These are phyloP conservation scores for Phytophthora fragariaefolia DNA, from an alignment of 352 stramenopile species.

Conservation along the genomic window DNA sequence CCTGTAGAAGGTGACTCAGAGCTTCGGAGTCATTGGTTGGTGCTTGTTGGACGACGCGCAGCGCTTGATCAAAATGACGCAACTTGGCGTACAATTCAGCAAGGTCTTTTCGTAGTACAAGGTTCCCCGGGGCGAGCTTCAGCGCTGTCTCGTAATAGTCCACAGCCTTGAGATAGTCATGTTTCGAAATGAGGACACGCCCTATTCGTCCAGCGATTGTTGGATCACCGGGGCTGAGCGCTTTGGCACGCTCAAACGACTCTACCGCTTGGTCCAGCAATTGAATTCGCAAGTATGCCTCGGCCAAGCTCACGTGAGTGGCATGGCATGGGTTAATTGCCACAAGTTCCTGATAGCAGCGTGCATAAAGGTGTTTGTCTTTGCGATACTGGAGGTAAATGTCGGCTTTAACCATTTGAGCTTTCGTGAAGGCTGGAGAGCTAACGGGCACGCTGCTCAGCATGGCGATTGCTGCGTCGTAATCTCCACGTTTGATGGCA, in stretches of 20 bases:
- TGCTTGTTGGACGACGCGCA: slow-evolving; percentile 80
- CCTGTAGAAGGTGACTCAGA: slow-evolving; percentile 68
- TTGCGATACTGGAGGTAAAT: slow-evolving; percentile 94
- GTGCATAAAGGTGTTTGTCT: slow-evolving; percentile 90
- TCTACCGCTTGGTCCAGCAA: slow-evolving; percentile 90
- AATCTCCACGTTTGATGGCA: slow-evolving; percentile 90
- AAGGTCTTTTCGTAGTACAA: slow-evolving; percentile 90
- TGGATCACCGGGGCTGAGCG: slow-evolving; percentile 67
- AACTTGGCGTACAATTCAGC: slow-evolving; percentile 91
- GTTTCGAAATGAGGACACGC: slow-evolving; percentile 91
- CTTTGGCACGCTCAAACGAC: slow-evolving; percentile 68
- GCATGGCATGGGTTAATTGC: slow-evolving; percentile 71
- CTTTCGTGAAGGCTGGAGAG: slow-evolving; percentile 85
- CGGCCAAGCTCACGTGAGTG: slow-evolving; percentile 88
- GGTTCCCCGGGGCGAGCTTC: slow-evolving; percentile 74
- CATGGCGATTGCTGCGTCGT: slow-evolving; percentile 90
- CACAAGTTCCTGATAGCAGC: slow-evolving; percentile 92
- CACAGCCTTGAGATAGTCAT: slow-evolving; percentile 94
- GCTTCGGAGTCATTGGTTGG: slow-evolving; percentile 72
- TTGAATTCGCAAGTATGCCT: slow-evolving; percentile 94
- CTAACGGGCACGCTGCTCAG: slow-evolving; percentile 84
- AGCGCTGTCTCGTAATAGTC: slow-evolving; percentile 95
- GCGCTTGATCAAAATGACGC: slow-evolving; percentile 82
- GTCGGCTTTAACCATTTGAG: slow-evolving; percentile 93
- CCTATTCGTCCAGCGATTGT: slow-evolving; percentile 90